Evolutionary conservation across 2,329 filamentous ascomycete species (phyloP), one percentile per base, ranked within the genome.

Genomic region (Emmonsiellopsis sp.): DNA sequence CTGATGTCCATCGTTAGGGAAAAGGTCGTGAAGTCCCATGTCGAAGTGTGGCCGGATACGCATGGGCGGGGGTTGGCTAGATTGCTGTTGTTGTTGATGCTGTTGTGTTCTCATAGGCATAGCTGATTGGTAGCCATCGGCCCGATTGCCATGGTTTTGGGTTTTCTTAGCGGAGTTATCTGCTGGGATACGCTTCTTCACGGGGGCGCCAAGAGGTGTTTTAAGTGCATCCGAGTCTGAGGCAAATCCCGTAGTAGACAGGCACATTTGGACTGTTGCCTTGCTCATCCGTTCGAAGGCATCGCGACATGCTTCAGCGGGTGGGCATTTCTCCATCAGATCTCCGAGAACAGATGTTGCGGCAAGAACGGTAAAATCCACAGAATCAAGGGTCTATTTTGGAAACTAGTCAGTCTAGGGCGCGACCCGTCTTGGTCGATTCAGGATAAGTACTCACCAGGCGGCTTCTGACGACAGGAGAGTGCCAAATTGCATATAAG

Each of bases 401-500:
- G 33, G 11, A 57, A 61, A 56, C 42, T 32, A 46, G 52, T 47
- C 21, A 34, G 36, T 36, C 40, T 54, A 59, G 37, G 8, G n/a
- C 14, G 17, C 9, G 27, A 49, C 42, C 39, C n/a, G 2, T 27
- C 42, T 9, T 31, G 51, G 6, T 11, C 5, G 7, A 44, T 21
- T 27, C 21, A 39, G 33, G 17, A 47, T 51, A 44, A 31, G 14
- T 57, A 76, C 86, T 74, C 80, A 92, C 88, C 69, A 97, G 74
- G 53, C 88, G 84, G 67, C 86, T 90, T 62, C 92, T 82, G 49
- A 97, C 92, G 52, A 88, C 80, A 5, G 88, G 84, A 9, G 92
- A 96, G 70, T 97, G 92, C 92, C 92, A 97, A 54, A 97, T 93
- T 17, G 93, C 91, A 69, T 96, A 97, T 2, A 97, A 78, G 68